These are phyloP conservation scores for Botrytis galanthina DNA, from an alignment of 2,329 filamentous ascomycete genomes.

Conservation along the genomic window DNA sequence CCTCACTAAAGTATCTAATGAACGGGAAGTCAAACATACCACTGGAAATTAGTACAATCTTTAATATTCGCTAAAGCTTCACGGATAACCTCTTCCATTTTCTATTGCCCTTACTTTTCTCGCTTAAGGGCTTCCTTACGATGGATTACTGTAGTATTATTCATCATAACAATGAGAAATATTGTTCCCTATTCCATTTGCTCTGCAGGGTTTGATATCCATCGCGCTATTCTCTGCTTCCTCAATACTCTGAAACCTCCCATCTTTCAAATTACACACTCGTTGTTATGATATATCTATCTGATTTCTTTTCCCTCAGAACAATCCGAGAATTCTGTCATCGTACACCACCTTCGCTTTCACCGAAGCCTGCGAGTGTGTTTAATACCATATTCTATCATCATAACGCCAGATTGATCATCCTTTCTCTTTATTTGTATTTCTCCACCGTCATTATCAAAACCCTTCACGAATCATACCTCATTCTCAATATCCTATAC, in stretches of 20 bases:
- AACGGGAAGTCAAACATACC: not conserved
- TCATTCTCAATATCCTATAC: not conserved
- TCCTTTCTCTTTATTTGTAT: not conserved
- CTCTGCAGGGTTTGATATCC: not conserved
- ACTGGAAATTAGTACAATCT: not conserved
- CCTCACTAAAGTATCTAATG: not conserved
- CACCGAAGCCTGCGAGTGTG: not conserved
- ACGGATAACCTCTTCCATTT: not conserved
- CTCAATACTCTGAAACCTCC: not conserved
- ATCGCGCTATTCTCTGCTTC: not conserved
- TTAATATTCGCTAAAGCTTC: not conserved
- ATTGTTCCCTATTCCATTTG: not conserved
- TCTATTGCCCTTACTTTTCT: not conserved
- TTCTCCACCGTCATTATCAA: not conserved
- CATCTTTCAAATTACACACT: rapidly evolving
- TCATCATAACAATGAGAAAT: not conserved
- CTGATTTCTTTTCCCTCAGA: not conserved
- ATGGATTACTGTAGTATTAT: not conserved
- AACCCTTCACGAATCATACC: not conserved
- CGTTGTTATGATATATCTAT: not conserved
- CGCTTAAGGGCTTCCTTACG: not conserved
- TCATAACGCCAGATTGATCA: not conserved
- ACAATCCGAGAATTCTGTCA: not conserved
- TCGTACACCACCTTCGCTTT: not conserved
- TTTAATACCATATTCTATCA: rapidly evolving